A percentile compares a stretch with the other conserved stretches of the same genome.
Conservation (phyloP, 352 stramenopile species). For the Phytophthora brassicae region DNA sequence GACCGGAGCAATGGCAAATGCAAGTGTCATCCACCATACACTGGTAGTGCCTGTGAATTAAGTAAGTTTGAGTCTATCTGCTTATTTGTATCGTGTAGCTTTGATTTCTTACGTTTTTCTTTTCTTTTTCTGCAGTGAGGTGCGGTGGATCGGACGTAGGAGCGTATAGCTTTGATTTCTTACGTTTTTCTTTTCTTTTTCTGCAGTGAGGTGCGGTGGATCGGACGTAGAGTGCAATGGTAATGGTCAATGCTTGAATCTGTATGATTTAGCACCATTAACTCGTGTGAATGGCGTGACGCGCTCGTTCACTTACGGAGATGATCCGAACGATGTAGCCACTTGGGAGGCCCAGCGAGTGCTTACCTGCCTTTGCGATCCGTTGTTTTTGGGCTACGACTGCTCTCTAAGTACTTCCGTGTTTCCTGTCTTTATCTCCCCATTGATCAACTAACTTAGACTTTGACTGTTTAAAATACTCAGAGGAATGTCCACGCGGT, state of each 20-base stretch:
- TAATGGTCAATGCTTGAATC: slow-evolving; percentile 72
- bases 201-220: slow-evolving; percentile 51
- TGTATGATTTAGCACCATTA: slow-evolving; percentile 63
- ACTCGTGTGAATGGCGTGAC: slow-evolving; percentile 56
- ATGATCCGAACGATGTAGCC: slow-evolving; percentile 63
- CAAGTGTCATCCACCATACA: slow-evolving; percentile 74
- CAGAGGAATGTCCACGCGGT: slow-evolving; percentile 68
- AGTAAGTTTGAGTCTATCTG: slow-evolving; percentile 39
- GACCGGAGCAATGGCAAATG: slow-evolving; percentile 70
- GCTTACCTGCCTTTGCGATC: slow-evolving; percentile 68
- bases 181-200: slow-evolving; percentile 4
- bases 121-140: slow-evolving; percentile 43
- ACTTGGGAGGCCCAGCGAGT: slow-evolving; percentile 78
- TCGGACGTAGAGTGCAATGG: slow-evolving; percentile 60
- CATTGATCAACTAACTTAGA: not conserved
- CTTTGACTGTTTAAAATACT: not conserved
- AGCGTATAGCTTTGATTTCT: too few species aligned
- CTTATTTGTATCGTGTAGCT: not conserved
- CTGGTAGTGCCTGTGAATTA: slow-evolving; percentile 61
- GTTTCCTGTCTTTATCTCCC: not conserved
- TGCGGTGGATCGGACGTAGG: slow-evolving; percentile 38
- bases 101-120: slow-evolving; percentile 8
- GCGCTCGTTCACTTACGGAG: slow-evolving; percentile 57
- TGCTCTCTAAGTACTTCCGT: slow-evolving; percentile 56
- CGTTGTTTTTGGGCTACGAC: slow-evolving; percentile 61